These are phyloP conservation scores for Serendipita sp. DNA, from an alignment of 768 basidiomycete genomes.

Conservation along the genomic window DNA sequence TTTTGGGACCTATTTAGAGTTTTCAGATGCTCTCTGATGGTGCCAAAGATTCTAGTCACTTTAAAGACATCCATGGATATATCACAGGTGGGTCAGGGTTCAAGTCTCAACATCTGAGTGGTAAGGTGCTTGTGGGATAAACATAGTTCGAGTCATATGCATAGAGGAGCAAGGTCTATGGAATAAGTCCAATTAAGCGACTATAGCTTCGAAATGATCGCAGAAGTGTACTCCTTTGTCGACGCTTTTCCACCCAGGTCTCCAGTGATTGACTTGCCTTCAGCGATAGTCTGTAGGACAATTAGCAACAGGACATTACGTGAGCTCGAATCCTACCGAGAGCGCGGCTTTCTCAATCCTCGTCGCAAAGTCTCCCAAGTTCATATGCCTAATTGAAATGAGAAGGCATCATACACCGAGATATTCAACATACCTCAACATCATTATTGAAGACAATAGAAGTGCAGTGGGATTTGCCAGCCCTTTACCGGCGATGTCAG, in stretches of 20 bases:
- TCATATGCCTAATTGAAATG: slow-evolving; percentile 62
- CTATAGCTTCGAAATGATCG: slow-evolving; percentile 65
- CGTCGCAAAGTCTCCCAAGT: slow-evolving; percentile 60
- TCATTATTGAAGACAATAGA: slow-evolving; percentile 89
- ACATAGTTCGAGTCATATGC: not conserved
- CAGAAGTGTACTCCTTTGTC: slow-evolving; percentile 75
- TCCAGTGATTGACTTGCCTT: slow-evolving; percentile 87
- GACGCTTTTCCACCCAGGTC: slow-evolving; percentile 88
- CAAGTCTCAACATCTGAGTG: not conserved
- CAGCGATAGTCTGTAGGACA: slow-evolving; percentile 69
- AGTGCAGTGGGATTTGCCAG: slow-evolving; percentile 99
- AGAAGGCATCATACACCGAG: not conserved
- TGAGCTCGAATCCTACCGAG: slow-evolving; percentile 35
- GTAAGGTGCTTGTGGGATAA: not conserved
- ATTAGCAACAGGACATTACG: slow-evolving; percentile 2
- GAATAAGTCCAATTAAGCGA: not conserved
- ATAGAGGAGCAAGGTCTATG: not conserved
- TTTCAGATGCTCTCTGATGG: not conserved
- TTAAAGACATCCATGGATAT: not conserved
- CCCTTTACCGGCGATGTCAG: slow-evolving; percentile 95
- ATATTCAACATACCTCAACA: slow-evolving; percentile 56
- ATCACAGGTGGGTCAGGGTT: too few species aligned
- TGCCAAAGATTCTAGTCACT: not conserved
- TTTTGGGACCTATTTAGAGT: not conserved
- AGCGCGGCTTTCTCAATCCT: slow-evolving; percentile 89